Conservation (phyloP, 257 asterid genomes). For the Rubia yunnanensis region DNA sequence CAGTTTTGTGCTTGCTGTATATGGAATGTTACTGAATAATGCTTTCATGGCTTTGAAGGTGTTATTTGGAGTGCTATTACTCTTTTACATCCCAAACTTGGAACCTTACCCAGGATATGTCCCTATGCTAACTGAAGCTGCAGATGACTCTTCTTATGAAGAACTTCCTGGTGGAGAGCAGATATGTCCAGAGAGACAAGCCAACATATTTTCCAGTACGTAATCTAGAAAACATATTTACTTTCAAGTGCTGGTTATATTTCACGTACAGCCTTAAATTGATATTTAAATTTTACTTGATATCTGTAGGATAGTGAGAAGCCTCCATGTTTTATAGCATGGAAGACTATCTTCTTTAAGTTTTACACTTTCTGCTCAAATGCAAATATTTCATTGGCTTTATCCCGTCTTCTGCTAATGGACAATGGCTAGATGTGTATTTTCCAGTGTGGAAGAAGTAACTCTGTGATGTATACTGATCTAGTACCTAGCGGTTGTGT, state of each 20-base stretch:
- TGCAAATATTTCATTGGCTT: not conserved
- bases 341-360: too few relatives aligned
- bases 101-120: constrained; percentile 86
- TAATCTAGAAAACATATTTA: constrained; percentile 8
- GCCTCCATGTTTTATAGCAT: not conserved
- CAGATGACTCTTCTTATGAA: constrained; percentile 60
- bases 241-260: not conserved
- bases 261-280: not conserved
- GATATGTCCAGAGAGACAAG: constrained; percentile 89
- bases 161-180: constrained; percentile 84
- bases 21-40: not conserved
- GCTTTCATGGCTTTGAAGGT: constrained; percentile 44
- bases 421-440: not conserved
- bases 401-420: not conserved
- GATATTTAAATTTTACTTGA: not conserved
- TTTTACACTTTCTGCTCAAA: not conserved
- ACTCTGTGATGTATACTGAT: not conserved
- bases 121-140: constrained; percentile 46
- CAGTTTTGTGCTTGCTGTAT: not conserved
- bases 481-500: not conserved
- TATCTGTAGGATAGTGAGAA: not conserved
- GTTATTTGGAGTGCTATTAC: constrained; percentile 66
- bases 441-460: not conserved
- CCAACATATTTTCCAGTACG: constrained; percentile 65
- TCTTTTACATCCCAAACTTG: constrained; percentile 66